These are phyloP conservation scores for Epichloe sp. DNA, from an alignment of 2,329 filamentous ascomycete species.

Conservation along the genomic window DNA sequence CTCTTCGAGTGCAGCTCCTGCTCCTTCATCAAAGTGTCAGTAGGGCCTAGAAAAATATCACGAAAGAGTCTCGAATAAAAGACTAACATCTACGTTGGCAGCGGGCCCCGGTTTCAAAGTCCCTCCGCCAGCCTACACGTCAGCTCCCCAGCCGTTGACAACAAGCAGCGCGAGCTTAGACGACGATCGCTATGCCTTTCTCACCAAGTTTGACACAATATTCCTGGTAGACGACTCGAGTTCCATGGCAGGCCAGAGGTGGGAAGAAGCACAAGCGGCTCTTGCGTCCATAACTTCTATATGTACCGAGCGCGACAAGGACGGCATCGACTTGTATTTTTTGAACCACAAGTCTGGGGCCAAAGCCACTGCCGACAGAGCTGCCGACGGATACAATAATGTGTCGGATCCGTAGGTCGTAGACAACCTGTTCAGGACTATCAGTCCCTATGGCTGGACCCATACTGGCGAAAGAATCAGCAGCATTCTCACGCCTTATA, in stretches of 20 bases:
- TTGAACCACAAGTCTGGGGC: slow-evolving; percentile 51
- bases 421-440: slow-evolving; percentile 53
- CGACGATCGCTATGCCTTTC: slow-evolving; percentile 64
- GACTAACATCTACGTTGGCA: not conserved
- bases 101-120: not conserved
- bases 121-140: not conserved
- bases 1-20: not conserved
- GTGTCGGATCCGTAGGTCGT: slow-evolving; percentile 43
- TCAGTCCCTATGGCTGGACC: slow-evolving; percentile 54
- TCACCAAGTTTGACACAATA: slow-evolving; percentile 69
- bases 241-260: slow-evolving; percentile 66
- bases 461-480: slow-evolving; percentile 62
- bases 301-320: slow-evolving; percentile 63
- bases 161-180: slow-evolving; percentile 8
- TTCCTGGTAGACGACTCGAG: slow-evolving; percentile 89
- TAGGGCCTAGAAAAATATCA: not conserved
- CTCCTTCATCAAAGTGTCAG: not conserved
- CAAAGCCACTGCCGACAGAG: slow-evolving; percentile 23
- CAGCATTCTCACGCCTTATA: slow-evolving; percentile 60
- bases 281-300: slow-evolving; percentile 67
- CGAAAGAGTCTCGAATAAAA: no score
- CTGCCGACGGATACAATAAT: slow-evolving; percentile 48
- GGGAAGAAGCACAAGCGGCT: slow-evolving; percentile 60
- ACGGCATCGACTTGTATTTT: slow-evolving; percentile 88
- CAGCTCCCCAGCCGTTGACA: not conserved